A percentile compares a stretch with the other conserved stretches of the same genome.
These are phyloP conservation scores for Ramaria sp. DNA, from an alignment of 768 basidiomycete species.

Conservation along the genomic window DNA sequence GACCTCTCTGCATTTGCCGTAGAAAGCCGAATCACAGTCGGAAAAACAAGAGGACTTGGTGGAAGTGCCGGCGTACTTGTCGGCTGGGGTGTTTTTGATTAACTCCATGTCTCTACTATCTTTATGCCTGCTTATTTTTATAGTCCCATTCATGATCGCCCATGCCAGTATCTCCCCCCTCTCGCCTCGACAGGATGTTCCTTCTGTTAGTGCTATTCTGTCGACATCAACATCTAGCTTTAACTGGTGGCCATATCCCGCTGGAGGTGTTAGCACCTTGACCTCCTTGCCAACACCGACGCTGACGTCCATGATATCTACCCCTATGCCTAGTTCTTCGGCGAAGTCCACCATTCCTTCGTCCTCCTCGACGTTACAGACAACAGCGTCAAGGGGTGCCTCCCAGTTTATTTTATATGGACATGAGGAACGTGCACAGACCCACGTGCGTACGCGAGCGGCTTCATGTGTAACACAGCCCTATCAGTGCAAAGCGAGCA, in stretches of 20 bases:
- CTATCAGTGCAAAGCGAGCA: conserved; percentile 34
- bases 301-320: background rate
- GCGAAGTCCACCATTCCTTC: background rate
- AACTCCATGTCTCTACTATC: background rate
- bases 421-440: too few species aligned
- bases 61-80: conserved; percentile 1
- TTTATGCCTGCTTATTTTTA: background rate
- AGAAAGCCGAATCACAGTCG: conserved; percentile 19
- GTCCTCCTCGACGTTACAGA: background rate
- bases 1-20: conserved; percentile 25
- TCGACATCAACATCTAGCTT: background rate
- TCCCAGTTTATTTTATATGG: too few species aligned
- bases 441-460: too few species aligned
- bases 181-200: background rate
- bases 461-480: conserved; percentile 27
- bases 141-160: background rate
- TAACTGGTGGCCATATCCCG: background rate
- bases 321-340: background rate
- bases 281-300: background rate
- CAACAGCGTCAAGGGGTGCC: background rate
- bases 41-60: conserved; percentile 7
- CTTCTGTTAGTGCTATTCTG: background rate
- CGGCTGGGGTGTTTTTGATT: background rate
- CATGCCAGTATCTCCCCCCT: background rate
- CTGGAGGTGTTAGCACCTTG: background rate